Percentiles rank a stretch among this genome's conserved stretches.
Evolutionary conservation across 768 basidiomycete species (phyloP).

Genomic region (Kondoa malvinella): DNA sequence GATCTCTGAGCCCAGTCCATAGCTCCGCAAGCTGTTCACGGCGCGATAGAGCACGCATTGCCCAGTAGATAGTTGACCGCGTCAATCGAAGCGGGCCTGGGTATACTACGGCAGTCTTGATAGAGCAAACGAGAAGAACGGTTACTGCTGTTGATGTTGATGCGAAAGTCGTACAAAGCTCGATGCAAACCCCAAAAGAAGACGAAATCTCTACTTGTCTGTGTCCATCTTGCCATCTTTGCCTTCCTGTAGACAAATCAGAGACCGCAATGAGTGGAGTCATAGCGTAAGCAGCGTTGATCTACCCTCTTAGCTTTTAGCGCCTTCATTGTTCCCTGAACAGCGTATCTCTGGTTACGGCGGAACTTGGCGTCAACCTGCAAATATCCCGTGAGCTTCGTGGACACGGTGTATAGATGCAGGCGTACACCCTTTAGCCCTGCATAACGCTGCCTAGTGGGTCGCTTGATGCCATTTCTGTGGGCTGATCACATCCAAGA

Average conservation of each 20-base stretch:
- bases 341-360: slow-evolving; percentile 43
- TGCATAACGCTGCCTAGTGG: slow-evolving; percentile 50
- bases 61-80: too few relatives aligned
- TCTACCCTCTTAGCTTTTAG: slow-evolving; percentile 9
- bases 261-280: background rate
- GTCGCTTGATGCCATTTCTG: slow-evolving; percentile 84
- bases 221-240: background rate
- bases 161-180: too few relatives aligned
- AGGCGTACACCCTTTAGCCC: slow-evolving; percentile 76
- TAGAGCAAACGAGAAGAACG: too few relatives aligned
- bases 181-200: too few relatives aligned
- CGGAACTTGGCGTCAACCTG: slow-evolving; percentile 83
- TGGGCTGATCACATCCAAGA: slow-evolving; percentile 64
- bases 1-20: too few relatives aligned
- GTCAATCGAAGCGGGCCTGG: too few relatives aligned
- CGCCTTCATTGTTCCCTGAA: slow-evolving; percentile 28
- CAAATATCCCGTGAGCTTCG: slow-evolving; percentile 1
- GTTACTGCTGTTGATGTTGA: too few relatives aligned
- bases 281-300: background rate
- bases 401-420: background rate
- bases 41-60: too few relatives aligned
- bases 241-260: too few relatives aligned
- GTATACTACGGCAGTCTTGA: too few relatives aligned
- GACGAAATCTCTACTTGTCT: background rate
- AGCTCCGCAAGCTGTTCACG: too few relatives aligned